Base-by-base conservation (phyloP, 1,139 yeast genomes). In the Pichia sp. region DNA sequence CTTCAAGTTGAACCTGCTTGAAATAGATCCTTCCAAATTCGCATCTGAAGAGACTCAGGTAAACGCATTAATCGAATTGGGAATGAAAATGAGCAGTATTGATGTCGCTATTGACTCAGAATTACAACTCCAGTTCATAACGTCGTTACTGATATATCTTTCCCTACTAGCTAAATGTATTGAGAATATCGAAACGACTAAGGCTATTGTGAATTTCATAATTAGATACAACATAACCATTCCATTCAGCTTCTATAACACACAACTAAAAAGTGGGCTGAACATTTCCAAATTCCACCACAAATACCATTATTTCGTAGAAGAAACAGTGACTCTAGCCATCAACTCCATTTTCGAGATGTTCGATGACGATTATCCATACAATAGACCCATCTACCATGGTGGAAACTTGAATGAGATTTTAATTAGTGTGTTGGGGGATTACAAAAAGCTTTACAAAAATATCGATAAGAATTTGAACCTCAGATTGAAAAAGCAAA, bases 351-450 rank as follows among this genome's bases (percentile, higher is more conserved):
- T 90, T 8, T 90, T 82, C 69, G 97, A 90, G 58, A 75, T 90
- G 7, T 93, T 87, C 69, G 89, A 87, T n/a, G 98, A 93, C 70
- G 76, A 73, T 36, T 86, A 75, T 63, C 76, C 75, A 15, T 92
- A 89, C 65, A 96, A 90, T 67, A 69, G 67, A 40, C 81, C 82
- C 13, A 79, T 89, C 1, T 90, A 85, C 68, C 89, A 87, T 45
- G 67, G 75, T 15, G 78, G 78, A 19, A 75, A 76, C n/a, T 80
- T 82, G 63, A 66, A 80, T 40, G 57, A 64, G 1, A 68, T 72
- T 36, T 74, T 90, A 51, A 68, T 67, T 52, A 69, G 67, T 3
- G 67, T 77, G 38, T 76, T 82, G 50, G 70, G 71, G 32, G 73
- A 85, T 50, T 75, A 75, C 55, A 79, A 78, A 54, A 75, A 74